phyloP scores from a whole-genome alignment of 2,329 filamentous ascomycete species.

The Ceratocystis variospora region DNA sequence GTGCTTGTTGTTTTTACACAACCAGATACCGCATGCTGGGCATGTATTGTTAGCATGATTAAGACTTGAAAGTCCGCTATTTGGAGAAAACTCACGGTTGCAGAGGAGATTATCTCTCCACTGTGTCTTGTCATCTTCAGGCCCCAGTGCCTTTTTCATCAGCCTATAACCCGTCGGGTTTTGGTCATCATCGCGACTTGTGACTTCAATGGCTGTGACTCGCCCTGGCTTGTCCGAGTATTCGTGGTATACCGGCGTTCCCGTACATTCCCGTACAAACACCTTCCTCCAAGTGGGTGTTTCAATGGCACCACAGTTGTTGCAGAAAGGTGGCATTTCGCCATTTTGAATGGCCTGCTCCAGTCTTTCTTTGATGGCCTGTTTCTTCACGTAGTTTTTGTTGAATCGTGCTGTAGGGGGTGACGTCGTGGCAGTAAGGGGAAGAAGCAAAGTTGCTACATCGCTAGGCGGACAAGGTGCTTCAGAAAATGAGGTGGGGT shows the following conservation, averaged over 20 bases:
- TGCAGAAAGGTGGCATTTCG: slow-evolving; percentile 75
- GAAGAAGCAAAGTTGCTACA: slow-evolving; percentile 23
- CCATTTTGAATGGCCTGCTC: slow-evolving; percentile 59
- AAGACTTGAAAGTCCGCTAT: slow-evolving; percentile 19
- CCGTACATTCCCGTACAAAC: slow-evolving; percentile 62
- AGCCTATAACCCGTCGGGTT: slow-evolving; percentile 55
- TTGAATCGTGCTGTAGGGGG: slow-evolving; percentile 34
- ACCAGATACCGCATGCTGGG: slow-evolving; percentile 78
- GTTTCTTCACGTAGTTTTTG: slow-evolving; percentile 52
- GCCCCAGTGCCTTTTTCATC: slow-evolving; percentile 58
- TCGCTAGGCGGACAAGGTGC: slow-evolving; percentile 34
- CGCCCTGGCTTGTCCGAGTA: slow-evolving; percentile 59
- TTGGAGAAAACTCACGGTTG: slow-evolving; percentile 52
- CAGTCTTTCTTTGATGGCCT: slow-evolving; percentile 44
- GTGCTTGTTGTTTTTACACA: slow-evolving; percentile 75
- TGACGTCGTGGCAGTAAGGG: slow-evolving; percentile 27
- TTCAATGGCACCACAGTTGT: slow-evolving; percentile 87
- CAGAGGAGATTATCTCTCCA: slow-evolving; percentile 69
- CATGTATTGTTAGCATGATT: slow-evolving; percentile 24
- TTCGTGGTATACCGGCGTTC: slow-evolving; percentile 55
- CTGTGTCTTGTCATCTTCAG: slow-evolving; percentile 47
- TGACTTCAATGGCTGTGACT: slow-evolving; percentile 58
- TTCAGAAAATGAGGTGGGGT: slow-evolving; percentile 31
- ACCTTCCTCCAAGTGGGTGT: slow-evolving; percentile 94
- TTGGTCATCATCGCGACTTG: slow-evolving; percentile 49